phyloP scores from a whole-genome alignment of 73 alveolate species.

The Symbiodinium natans region DNA sequence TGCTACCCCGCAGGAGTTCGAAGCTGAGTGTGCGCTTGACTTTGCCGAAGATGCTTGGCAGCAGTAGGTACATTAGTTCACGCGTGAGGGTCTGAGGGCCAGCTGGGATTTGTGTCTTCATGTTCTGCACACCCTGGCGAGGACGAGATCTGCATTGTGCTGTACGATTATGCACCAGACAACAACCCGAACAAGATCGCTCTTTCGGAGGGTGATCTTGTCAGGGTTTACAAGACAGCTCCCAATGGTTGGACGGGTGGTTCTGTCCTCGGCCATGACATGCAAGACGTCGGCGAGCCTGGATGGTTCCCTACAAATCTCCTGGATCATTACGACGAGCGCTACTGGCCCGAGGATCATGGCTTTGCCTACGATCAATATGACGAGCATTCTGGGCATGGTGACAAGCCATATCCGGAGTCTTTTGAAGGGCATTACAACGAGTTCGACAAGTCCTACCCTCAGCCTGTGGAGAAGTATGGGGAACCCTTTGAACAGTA shows the following conservation, averaged over 20 bases:
- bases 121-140: too few species aligned
- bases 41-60: background rate
- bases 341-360: background rate
- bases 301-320: background rate
- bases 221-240: background rate
- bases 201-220: background rate
- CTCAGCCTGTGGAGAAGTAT: background rate
- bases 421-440: background rate
- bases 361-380: background rate
- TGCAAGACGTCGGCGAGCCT: background rate
- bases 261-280: background rate
- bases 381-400: background rate
- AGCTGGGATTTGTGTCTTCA: too few species aligned
- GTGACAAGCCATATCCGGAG: background rate
- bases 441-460: background rate
- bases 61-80: background rate
- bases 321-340: constrained; percentile 1
- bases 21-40: background rate
- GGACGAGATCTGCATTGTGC: constrained; percentile 13
- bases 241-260: constrained; percentile 1
- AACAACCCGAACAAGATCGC: constrained; percentile 9
- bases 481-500: background rate
- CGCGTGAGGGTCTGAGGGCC: too few species aligned
- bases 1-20: background rate
- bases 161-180: background rate